phyloP scores from a whole-genome alignment of 768 basidiomycete species.

The Panaeolus cyanescens region DNA sequence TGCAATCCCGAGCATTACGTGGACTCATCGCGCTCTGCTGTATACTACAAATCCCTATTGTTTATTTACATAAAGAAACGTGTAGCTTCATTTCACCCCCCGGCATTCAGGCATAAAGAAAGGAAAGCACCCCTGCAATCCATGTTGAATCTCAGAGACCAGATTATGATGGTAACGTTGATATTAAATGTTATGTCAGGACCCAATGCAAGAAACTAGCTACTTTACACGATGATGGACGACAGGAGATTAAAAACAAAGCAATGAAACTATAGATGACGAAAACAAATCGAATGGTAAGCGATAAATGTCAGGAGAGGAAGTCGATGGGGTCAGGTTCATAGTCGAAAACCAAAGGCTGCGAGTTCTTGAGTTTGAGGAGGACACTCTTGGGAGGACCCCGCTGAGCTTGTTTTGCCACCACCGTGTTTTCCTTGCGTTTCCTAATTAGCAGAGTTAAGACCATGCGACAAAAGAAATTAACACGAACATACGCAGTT shows the following conservation, averaged over 20 bases:
- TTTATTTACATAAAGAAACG: conserved; percentile 3
- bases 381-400: conserved; percentile 43
- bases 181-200: neutral
- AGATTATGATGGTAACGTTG: too few species aligned
- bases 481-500: conserved; percentile 12
- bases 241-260: neutral
- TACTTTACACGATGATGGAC: neutral
- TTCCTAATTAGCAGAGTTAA: conserved; percentile 15
- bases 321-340: conserved; percentile 51
- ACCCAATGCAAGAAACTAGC: neutral
- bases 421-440: conserved; percentile 34
- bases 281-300: neutral
- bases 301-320: conserved; percentile 32
- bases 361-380: conserved; percentile 35
- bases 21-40: neutral
- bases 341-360: conserved; percentile 28
- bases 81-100: neutral
- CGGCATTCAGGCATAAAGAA: too few species aligned
- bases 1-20: neutral
- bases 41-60: conserved; percentile 1
- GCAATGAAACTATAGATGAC: too few species aligned
- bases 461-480: neutral
- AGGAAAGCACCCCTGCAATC: neutral
- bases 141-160: neutral
- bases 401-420: conserved; percentile 13